Percentiles rank a stretch among this genome's conserved stretches.
These are phyloP conservation scores for Fraxinus platypoda DNA, from an alignment of 305 asterid species.

Conservation along the genomic window DNA sequence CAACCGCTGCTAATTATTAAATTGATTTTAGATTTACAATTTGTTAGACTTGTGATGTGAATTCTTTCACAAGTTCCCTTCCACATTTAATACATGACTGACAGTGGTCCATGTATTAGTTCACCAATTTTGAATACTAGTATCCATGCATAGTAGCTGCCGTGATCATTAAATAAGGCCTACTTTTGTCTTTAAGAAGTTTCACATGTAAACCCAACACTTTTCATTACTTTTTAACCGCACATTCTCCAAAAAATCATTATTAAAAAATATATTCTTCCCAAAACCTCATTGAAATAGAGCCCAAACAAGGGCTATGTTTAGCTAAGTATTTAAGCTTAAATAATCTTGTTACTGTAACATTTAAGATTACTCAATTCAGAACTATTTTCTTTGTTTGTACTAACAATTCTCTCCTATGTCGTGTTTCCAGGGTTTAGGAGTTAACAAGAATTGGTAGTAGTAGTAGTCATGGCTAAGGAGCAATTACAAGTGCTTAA, in stretches of 20 bases:
- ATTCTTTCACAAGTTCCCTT: background rate
- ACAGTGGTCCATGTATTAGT: background rate
- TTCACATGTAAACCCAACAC: background rate
- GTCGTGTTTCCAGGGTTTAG: background rate
- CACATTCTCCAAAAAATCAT: too few relatives aligned
- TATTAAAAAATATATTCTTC: too few relatives aligned
- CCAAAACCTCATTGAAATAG: too few relatives aligned
- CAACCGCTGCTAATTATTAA: slow-evolving; percentile 6
- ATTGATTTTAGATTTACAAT: background rate
- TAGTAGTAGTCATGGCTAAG: slow-evolving; percentile 23
- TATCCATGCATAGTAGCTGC: background rate
- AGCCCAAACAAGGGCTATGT: too few relatives aligned
- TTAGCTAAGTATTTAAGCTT: background rate
- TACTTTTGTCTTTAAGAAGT: background rate
- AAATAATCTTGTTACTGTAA: background rate
- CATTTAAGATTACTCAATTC: background rate
- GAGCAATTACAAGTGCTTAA: slow-evolving; percentile 30
- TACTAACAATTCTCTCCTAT: background rate
- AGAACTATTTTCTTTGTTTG: background rate
- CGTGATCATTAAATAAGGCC: background rate
- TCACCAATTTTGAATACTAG: slow-evolving; percentile 1
- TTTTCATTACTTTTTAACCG: too few relatives aligned
- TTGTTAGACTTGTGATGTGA: slow-evolving; percentile 10
- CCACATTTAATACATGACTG: background rate
- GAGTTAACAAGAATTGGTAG: background rate